Evolutionary conservation across 1,284 basidiomycete species (phyloP).

Genomic region (Fomitopsis betulina): DNA sequence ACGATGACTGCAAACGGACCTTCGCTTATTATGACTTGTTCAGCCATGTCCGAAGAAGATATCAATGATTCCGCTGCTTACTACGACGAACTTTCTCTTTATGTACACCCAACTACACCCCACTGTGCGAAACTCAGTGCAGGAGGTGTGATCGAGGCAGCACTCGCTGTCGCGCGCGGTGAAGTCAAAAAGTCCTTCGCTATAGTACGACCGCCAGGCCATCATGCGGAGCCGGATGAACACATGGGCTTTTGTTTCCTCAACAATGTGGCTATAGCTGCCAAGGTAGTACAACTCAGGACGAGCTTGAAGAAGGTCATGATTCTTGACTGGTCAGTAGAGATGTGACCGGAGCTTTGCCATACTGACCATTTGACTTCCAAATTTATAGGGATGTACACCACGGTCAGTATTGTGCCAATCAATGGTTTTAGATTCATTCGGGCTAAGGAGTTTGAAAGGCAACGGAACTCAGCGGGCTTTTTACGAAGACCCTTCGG

Average conservation of each 20-base stretch:
- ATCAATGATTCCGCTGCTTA: conserved; percentile 70
- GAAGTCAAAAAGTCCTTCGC: conserved; percentile 88
- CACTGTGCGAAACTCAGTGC: conserved; percentile 85
- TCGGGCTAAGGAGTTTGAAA: conserved; percentile 5
- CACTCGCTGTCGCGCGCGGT: conserved; percentile 80
- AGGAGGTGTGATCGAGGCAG: conserved; percentile 92
- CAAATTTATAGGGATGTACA: conserved; percentile 82
- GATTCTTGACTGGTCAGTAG: conserved; percentile 90
- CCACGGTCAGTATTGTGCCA: conserved; percentile 58
- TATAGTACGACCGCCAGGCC: conserved; percentile 95
- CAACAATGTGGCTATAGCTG: conserved; percentile 96
- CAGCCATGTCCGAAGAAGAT: conserved; percentile 72
- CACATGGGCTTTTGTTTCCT: conserved; percentile 99
- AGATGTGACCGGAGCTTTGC: neutral
- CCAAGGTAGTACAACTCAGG: conserved; percentile 70
- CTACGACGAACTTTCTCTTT: conserved; percentile 89
- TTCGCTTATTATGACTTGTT: neutral
- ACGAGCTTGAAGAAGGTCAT: conserved; percentile 78
- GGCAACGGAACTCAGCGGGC: conserved; percentile 97
- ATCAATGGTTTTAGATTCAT: neutral
- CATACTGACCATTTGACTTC: neutral
- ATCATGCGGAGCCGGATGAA: conserved; percentile 97
- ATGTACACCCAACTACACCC: conserved; percentile 86
- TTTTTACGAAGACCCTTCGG: conserved; percentile 87
- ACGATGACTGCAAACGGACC: conserved; percentile 8